A percentile compares a stretch with the other conserved stretches of the same genome.
phyloP scores from a whole-genome alignment of 2,329 filamentous ascomycete species.

The Penicillium concentricum region DNA sequence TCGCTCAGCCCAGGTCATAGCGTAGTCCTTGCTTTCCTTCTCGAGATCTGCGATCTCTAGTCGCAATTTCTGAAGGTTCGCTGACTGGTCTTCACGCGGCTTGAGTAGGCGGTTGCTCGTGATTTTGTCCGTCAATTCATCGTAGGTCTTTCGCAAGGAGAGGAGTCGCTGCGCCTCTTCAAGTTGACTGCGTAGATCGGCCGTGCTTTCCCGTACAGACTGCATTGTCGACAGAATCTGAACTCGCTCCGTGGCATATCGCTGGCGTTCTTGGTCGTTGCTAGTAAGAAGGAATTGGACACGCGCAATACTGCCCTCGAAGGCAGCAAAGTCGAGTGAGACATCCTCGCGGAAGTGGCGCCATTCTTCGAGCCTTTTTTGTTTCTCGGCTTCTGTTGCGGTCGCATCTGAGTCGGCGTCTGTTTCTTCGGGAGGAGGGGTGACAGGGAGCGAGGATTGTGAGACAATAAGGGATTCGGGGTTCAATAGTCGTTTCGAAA shows the following conservation, averaged over 20 bases:
- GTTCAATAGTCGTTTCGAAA: constrained; percentile 75
- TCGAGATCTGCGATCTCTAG: constrained; percentile 86
- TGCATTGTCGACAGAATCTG: constrained; percentile 77
- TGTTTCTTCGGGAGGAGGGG: constrained; percentile 64
- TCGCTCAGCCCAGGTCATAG: constrained; percentile 78
- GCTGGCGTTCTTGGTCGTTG: constrained; percentile 77
- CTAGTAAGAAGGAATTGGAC: constrained; percentile 83
- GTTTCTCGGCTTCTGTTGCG: constrained; percentile 46
- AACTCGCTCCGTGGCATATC: constrained; percentile 77
- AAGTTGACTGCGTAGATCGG: constrained; percentile 69
- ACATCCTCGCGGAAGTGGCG: constrained; percentile 78
- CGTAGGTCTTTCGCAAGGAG: constrained; percentile 77
- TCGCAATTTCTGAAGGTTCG: constrained; percentile 75
- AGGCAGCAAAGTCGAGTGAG: constrained; percentile 81
- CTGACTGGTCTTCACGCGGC: constrained; percentile 78
- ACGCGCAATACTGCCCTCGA: constrained; percentile 81
- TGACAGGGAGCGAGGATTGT: constrained; percentile 58
- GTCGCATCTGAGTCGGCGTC: constrained; percentile 45
- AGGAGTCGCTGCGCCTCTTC: constrained; percentile 74
- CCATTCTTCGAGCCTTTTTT: constrained; percentile 56
- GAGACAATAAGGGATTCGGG: constrained; percentile 63
- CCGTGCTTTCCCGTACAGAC: constrained; percentile 72
- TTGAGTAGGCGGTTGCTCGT: constrained; percentile 75
- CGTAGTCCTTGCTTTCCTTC: constrained; percentile 78
- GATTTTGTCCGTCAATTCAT: constrained; percentile 84